phyloP scores from a whole-genome alignment of 208 protist species.

The Dictyostelium gargantuum region DNA sequence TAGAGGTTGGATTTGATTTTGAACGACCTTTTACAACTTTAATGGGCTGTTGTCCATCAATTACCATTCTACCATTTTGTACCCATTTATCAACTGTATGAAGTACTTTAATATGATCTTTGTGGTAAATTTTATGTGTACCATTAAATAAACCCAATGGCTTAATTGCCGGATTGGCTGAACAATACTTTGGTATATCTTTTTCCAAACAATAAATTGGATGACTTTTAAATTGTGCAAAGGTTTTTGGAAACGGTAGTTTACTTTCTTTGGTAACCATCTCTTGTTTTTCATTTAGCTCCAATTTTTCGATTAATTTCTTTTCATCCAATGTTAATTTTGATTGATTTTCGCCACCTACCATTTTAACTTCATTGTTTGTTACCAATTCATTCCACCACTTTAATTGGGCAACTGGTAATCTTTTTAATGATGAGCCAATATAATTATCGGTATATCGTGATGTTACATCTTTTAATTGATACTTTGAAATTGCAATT shows the following conservation, averaged over 20 bases:
- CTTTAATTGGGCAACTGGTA: background rate
- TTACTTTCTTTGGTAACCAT: background rate
- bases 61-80: slow-evolving; percentile 50
- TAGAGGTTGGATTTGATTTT: background rate
- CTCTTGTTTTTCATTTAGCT: background rate
- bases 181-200: slow-evolving; percentile 38
- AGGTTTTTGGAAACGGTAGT: background rate
- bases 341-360: background rate
- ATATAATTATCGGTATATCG: slow-evolving; percentile 50
- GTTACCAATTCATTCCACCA: background rate
- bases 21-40: slow-evolving; percentile 39
- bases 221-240: background rate
- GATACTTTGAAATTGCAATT: background rate
- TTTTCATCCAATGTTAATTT: background rate
- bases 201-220: slow-evolving; percentile 17
- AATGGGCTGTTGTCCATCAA: background rate
- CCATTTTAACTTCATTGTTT: too few species aligned
- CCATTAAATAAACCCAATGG: slow-evolving; percentile 24
- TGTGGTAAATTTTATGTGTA: background rate
- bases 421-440: background rate
- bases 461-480: slow-evolving; percentile 41
- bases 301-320: background rate
- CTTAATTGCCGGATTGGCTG: background rate
- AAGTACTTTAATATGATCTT: background rate
- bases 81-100: slow-evolving; percentile 64